Evolutionary conservation across 1,284 basidiomycete genomes (phyloP), one percentile per base, ranked within the genome.

Genomic region (Ceratobasidium sp.): DNA sequence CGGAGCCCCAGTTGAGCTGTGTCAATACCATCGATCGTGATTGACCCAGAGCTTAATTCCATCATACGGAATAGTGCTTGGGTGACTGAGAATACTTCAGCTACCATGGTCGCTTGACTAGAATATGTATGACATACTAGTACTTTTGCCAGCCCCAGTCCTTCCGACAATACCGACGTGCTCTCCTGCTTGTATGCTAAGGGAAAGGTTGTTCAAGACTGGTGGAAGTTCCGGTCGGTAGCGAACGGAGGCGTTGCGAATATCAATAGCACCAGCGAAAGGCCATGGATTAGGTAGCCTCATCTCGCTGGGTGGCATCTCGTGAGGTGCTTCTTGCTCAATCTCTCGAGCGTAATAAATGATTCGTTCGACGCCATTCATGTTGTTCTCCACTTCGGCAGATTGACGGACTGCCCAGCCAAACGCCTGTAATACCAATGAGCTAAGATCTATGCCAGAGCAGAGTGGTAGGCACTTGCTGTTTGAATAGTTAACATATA

Each of bases 121-220:
- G 20, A 13, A n/a, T 23, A 56, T 56, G 53, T 23, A 26, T 60
- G 6, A 42, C 77, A 18, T 42, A 77, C 77, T 63, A 9, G 82
- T 83, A 23, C 85, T 86, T n/a, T 56, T 76, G 20, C 72, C 72
- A 49, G 72, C 72, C 33, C 72, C 72, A 12, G 72, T 76, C 39
- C 92, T 91, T 77, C 93, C 93, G 72, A 96, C 93, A 67, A 95
- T 93, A 78, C 95, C 95, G 81, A 97, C 93, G 87, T 97, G 97
- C 85, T 97, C 95, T 82, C 95, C 94, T 82, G 92, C 85, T 75
- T 87, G 80, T 70, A 94, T 86, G 76, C 87, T 84, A 91, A 95
- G 89, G 55, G 89, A 88, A 82, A 95, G 84, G 58, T 89, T 89
- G 12, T 40, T 53, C 28, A 76, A 28, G 28, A 76, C 72, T 3